A percentile compares a stretch with the other conserved stretches of the same genome.
phyloP scores from a whole-genome alignment of 371 early-diverging fungal genomes.

The Chytridium lagenaria region DNA sequence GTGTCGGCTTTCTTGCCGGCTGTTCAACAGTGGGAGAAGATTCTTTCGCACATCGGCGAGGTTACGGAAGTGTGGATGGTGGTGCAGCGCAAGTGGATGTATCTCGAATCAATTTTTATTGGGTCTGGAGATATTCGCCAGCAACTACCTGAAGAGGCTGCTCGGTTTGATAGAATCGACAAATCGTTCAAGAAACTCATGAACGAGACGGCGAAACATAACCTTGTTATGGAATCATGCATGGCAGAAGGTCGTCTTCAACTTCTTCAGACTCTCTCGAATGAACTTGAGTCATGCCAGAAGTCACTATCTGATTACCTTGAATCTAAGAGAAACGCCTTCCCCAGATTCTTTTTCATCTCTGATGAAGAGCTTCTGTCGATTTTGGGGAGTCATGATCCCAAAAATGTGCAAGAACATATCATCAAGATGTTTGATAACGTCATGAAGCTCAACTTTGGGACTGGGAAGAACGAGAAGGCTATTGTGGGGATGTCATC shows the following conservation, averaged over 20 bases:
- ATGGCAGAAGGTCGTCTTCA: constrained; percentile 59
- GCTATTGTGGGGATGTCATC: constrained; percentile 64
- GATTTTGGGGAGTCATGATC: constrained; percentile 65
- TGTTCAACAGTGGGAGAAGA: constrained; percentile 67
- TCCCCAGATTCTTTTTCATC: constrained; percentile 68
- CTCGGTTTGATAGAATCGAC: constrained; percentile 62
- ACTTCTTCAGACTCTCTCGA: constrained; percentile 52
- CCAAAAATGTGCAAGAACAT: constrained; percentile 64
- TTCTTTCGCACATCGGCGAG: constrained; percentile 64
- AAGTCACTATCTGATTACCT: constrained; percentile 64
- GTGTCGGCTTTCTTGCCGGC: constrained; percentile 62
- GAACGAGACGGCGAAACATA: constrained; percentile 63
- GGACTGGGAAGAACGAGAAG: constrained; percentile 60
- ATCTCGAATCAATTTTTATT: constrained; percentile 65
- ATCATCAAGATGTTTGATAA: constrained; percentile 70
- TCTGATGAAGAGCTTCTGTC: constrained; percentile 67
- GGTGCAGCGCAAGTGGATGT: constrained; percentile 69
- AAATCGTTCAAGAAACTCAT: constrained; percentile 65
- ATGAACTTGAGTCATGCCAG: constrained; percentile 62
- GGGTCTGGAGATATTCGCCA: constrained; percentile 61
- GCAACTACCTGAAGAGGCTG: constrained; percentile 66
- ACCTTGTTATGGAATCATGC: constrained; percentile 61
- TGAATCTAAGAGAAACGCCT: constrained; percentile 64
- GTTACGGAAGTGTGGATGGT: constrained; percentile 65
- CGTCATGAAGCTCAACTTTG: constrained; percentile 59